Conservation (phyloP, 768 basidiomycete species). For the Suillus ampliporus region DNA sequence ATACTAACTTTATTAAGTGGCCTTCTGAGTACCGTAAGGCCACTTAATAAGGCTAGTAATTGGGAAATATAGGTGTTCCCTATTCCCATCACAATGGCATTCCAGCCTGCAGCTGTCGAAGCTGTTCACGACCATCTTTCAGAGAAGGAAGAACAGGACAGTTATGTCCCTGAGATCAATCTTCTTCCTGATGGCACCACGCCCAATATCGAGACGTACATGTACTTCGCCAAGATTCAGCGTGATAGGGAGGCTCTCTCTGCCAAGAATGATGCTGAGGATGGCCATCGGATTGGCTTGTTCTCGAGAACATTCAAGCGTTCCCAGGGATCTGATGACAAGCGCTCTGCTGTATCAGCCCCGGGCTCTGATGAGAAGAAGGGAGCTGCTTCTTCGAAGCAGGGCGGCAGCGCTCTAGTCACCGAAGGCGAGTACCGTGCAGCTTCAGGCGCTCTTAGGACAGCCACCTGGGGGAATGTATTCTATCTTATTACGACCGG, state of each 20-base stretch:
- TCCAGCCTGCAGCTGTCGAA: slow-evolving; percentile 23
- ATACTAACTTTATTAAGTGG: too few species aligned
- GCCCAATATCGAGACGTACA: slow-evolving; percentile 39
- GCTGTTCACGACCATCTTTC: slow-evolving; percentile 18
- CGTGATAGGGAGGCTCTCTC: slow-evolving; percentile 31
- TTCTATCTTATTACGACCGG: slow-evolving; percentile 64
- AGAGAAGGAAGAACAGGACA: slow-evolving; percentile 11
- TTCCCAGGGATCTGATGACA: neutral
- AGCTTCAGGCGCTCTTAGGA: slow-evolving; percentile 53
- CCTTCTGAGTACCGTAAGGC: too few species aligned
- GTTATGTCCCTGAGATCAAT: slow-evolving; percentile 20
- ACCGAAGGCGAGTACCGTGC: slow-evolving; percentile 38
- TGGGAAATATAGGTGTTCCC: too few species aligned
- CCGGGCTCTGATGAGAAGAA: neutral
- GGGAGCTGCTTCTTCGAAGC: slow-evolving; percentile 7
- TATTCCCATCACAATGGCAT: slow-evolving; percentile 26
- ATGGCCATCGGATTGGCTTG: neutral
- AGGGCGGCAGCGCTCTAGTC: slow-evolving; percentile 31
- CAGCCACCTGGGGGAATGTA: slow-evolving; percentile 54
- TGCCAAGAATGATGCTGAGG: neutral
- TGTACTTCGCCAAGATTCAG: slow-evolving; percentile 37
- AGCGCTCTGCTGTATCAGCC: neutral
- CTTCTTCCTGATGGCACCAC: slow-evolving; percentile 26
- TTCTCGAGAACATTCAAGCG: slow-evolving; percentile 11
- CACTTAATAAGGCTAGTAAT: too few species aligned